These are phyloP conservation scores for Scenedesmus sp. DNA, from an alignment of 163 green algal genomes.

Conservation along the genomic window DNA sequence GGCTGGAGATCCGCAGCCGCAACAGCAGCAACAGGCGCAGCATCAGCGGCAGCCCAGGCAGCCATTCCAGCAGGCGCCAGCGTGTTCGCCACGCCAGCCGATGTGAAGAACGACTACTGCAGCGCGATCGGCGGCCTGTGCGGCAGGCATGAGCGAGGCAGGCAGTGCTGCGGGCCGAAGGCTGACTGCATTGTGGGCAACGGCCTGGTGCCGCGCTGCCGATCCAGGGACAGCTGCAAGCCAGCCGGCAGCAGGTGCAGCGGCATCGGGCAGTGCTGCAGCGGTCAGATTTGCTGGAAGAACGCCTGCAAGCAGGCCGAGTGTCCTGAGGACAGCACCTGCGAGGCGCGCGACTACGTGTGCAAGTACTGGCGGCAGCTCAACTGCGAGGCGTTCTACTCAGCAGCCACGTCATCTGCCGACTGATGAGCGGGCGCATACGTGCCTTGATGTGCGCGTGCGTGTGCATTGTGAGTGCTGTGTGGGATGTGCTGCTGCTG, in stretches of 20 bases:
- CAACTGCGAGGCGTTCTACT: background rate
- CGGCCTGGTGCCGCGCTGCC: background rate
- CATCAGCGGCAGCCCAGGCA: background rate
- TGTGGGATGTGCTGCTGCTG: background rate
- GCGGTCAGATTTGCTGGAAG: background rate
- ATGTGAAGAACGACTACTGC: background rate
- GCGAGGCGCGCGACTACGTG: background rate
- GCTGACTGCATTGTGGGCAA: background rate
- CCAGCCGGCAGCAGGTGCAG: background rate
- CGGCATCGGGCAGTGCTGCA: background rate
- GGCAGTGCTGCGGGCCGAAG: background rate
- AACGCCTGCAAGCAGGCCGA: background rate
- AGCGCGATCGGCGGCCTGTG: background rate
- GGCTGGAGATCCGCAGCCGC: background rate
- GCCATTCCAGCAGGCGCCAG: background rate
- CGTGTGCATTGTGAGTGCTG: background rate
- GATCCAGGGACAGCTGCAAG: background rate
- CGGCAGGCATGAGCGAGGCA: background rate
- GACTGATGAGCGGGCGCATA: background rate
- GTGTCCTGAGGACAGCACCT: background rate
- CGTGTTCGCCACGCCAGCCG: background rate
- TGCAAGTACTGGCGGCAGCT: slow-evolving; percentile 2
- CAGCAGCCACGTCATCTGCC: background rate
- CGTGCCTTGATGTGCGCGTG: background rate
- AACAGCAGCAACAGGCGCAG: background rate